Base-by-base conservation (phyloP, 306 rosid species). In the Sophora flavescens region DNA sequence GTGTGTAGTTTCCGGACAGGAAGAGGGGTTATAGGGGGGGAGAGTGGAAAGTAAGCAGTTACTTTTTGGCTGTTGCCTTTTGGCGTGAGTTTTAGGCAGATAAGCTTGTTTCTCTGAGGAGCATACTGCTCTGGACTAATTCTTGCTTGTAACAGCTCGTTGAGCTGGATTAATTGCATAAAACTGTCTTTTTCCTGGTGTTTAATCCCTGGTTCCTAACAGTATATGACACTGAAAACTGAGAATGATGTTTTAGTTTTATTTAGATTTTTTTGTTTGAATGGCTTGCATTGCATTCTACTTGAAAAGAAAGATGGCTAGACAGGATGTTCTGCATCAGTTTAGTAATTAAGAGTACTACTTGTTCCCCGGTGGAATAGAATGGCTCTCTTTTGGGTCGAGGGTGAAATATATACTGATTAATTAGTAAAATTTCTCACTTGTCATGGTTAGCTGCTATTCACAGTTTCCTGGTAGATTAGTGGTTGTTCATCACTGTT, bases 261-360 rank as follows among this genome's bases (percentile, higher is more conserved):
- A 11, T 72, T 16, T 57, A 1, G 8, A 26, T 30, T 53, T 54
- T n/a, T 12, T 77, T 32, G 28, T 41, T 41, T 41, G 67, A 54
- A 66, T 56, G 58, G 22, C 28, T 33, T 33, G 63, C 15, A 36
- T 53, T 68, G 52, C 42, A 12, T 58, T 58, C 51, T 44, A 60
- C 61, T 48, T 3, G 47, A 28, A 44, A 59, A 14, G 53, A 33
- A 58, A 22, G 60, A 15, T 8, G 45, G 42, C 47, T 14, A 68
- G 51, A 58, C 60, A 8, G 8, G 58, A 3, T 28, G 14, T 17
- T 70, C 56, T 52, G 41, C 63, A 63, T 39, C 26, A 63, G 51
- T 36, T 63, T 15, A 15, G 18, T 5, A 39, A 63, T 38, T 9
- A 38, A 44, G 53, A 13, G 18, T 66, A 16, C 16, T 41, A 12